These are phyloP conservation scores for Colletotrichum lupini DNA, from an alignment of 2,329 filamentous ascomycete species.

Conservation along the genomic window DNA sequence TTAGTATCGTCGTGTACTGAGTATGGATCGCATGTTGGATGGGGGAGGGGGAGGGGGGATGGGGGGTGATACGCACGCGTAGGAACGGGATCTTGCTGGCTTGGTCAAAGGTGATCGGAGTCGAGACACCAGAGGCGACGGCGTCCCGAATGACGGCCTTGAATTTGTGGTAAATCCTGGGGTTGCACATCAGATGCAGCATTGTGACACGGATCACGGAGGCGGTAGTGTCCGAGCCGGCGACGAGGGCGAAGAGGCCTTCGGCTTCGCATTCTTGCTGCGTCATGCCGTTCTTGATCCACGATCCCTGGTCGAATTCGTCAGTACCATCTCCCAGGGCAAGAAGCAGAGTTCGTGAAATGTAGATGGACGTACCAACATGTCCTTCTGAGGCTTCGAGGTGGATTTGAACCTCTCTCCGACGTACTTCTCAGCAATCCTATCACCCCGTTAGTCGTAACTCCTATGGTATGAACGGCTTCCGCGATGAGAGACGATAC, in stretches of 20 bases:
- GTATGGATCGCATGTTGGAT: too few relatives aligned
- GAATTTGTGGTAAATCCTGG: conserved; percentile 56
- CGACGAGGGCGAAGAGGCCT: conserved; percentile 47
- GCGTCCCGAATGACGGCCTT: conserved; percentile 58
- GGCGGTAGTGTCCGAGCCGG: conserved; percentile 69
- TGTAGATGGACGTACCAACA: conserved; percentile 36
- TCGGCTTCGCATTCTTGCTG: conserved; percentile 44
- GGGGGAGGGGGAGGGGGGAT: too few relatives aligned
- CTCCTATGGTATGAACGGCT: background rate
- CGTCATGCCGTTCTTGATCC: conserved; percentile 44
- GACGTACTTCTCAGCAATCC: conserved; percentile 35
- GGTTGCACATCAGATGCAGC: conserved; percentile 63
- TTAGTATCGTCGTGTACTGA: background rate
- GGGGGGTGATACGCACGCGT: background rate
- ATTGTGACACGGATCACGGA: conserved; percentile 64
- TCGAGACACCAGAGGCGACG: conserved; percentile 39
- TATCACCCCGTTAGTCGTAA: background rate
- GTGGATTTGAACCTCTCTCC: conserved; percentile 27
- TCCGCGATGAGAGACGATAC: conserved; percentile 28
- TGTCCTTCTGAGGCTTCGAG: conserved; percentile 34
- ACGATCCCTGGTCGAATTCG: conserved; percentile 39
- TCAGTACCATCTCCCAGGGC: background rate
- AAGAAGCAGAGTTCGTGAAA: background rate
- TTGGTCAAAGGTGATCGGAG: background rate
- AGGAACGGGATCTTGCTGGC: conserved; percentile 1